These are phyloP conservation scores for Mortierella claussenii DNA, from an alignment of 192 early-diverging fungal species.

Conservation along the genomic window DNA sequence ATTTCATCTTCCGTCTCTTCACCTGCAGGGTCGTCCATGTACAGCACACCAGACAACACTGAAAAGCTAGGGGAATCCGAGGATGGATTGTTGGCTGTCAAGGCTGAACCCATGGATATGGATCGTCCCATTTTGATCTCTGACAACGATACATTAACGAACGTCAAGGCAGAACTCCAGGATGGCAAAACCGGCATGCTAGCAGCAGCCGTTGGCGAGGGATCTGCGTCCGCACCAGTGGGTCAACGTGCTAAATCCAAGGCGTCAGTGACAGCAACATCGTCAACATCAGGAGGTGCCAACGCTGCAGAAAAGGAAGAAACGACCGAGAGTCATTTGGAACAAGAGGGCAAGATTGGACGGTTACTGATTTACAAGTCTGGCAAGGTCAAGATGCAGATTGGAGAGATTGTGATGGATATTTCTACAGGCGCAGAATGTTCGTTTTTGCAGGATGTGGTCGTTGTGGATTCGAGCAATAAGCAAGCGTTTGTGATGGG, in stretches of 20 bases:
- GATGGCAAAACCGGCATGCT: conserved; percentile 13
- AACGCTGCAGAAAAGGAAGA: conserved; percentile 20
- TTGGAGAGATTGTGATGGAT: conserved; percentile 72
- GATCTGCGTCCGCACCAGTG: conserved; percentile 9
- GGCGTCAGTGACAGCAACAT: conserved; percentile 13
- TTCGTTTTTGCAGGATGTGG: conserved; percentile 67
- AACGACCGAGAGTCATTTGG: conserved; percentile 23
- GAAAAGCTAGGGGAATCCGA: conserved; percentile 26
- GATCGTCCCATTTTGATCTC: conserved; percentile 30
- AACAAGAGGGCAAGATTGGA: conserved; percentile 67
- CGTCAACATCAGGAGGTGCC: background rate
- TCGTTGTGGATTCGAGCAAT: conserved; percentile 64
- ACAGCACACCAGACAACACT: conserved; percentile 16
- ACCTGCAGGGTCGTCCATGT: conserved; percentile 13
- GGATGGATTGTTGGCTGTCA: conserved; percentile 37
- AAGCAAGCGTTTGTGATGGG: conserved; percentile 67
- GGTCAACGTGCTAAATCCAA: conserved; percentile 35
- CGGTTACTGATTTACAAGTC: conserved; percentile 70
- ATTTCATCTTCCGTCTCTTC: conserved; percentile 19
- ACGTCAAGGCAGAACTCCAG: conserved; percentile 24
- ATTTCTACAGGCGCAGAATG: conserved; percentile 63
- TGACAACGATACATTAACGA: conserved; percentile 5
- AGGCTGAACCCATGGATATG: conserved; percentile 42
- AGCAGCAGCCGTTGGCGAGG: conserved; percentile 1
- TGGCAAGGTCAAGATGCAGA: conserved; percentile 71